Evolutionary conservation across 805 yeast species (phyloP), one percentile per base, ranked within the genome.

Genomic region (Saccharomycopsis javanensis): DNA sequence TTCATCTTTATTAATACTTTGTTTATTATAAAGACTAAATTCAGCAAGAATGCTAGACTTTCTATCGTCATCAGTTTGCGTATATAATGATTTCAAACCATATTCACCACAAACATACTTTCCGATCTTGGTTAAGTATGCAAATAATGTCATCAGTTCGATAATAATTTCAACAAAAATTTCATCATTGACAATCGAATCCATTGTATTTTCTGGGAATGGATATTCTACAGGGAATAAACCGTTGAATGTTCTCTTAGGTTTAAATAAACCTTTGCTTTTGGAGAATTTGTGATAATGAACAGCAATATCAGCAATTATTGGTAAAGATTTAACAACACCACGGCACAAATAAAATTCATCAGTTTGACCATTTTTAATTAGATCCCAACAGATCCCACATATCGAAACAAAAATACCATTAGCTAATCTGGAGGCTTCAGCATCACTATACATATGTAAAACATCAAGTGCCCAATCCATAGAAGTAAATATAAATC

Each of bases 161-260:
- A 86, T 71, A 55, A 88, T 71, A 2, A 85, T 74, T 66, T 89
- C 97, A 28, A 83, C 88, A 57, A 86, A 74, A 1, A 76, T 72
- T 61, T 82, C 86, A 60, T 84, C 87, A 61, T 81, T 80, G 18
- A 87, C 86, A 50, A 83, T 74, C 0, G 95, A 84, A 65, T 89
- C 96, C 62, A 86, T 79, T 0, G 91, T 81, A 31, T 75, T 65
- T 48, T 81, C 83, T 52, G 71, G 70, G 65, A 85, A 83, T 16
- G 96, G 96, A 64, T 78, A 80, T 15, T 71, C 68, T 30, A 75
- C 74, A 7, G 94, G 96, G 72, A 88, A 90, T 45, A 88, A 70
- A 28, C 74, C 76, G 0, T 88, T 83, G 65, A 83, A 86, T 0
- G 81, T 76, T 71, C 88, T 78, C 69, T 79, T 82, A 35, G 82